phyloP scores from a whole-genome alignment of 768 basidiomycete species.

The Psilocybe sp. region DNA sequence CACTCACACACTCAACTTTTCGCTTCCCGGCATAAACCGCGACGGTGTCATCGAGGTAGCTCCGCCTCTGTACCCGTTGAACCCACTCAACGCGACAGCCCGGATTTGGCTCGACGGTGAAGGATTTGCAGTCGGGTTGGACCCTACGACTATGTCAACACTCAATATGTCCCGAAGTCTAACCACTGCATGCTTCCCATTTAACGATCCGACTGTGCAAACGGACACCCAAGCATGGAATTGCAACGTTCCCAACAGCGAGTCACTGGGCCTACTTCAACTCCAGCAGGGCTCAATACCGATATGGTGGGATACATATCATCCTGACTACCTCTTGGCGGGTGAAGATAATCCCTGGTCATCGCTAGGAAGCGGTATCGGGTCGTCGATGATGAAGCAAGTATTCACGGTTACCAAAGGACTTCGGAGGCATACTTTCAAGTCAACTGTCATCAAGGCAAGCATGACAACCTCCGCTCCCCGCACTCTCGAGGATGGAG shows the following conservation, averaged over 20 bases:
- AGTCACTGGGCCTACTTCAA: too few species aligned
- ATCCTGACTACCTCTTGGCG: conserved; percentile 5
- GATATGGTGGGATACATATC: conserved; percentile 14
- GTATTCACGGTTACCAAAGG: conserved; percentile 19
- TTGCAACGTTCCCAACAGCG: too few species aligned
- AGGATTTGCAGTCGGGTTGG: conserved; percentile 14
- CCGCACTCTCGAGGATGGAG: conserved; percentile 2
- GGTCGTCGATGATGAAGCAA: conserved; percentile 18
- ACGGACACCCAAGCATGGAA: neutral
- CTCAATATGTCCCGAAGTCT: too few species aligned
- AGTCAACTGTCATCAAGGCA: conserved; percentile 14
- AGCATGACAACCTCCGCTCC: conserved; percentile 7
- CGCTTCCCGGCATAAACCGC: conserved; percentile 13
- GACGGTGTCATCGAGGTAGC: conserved; percentile 6
- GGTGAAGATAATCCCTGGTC: conserved; percentile 15
- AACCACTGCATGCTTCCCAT: neutral
- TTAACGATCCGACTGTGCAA: neutral
- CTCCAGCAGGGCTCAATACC: too few species aligned
- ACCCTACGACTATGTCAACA: conserved; percentile 4
- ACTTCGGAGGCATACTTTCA: conserved; percentile 14
- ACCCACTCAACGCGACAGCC: conserved; percentile 1
- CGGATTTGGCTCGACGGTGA: conserved; percentile 19
- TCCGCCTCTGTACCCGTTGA: conserved; percentile 1
- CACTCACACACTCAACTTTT: conserved; percentile 14
- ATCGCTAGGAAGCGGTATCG: conserved; percentile 5